Evolutionary conservation across 345 rosid genomes (phyloP), one percentile per base, ranked within the genome.

Genomic region (Hibiscus trionum): DNA sequence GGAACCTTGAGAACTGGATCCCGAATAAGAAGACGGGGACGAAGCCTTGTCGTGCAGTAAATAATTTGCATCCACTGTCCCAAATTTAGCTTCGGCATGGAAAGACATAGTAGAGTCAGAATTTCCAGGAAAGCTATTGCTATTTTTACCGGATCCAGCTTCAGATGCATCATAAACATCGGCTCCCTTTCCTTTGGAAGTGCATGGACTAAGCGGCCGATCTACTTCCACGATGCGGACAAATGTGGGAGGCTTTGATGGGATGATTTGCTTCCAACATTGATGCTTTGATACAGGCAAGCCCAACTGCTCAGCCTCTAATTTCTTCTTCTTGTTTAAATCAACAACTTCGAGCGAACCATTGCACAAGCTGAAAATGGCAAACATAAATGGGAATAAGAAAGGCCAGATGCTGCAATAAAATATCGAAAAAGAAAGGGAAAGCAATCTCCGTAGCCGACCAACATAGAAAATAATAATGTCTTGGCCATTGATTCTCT

Each of bases 291-390:
- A 69, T 15, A 60, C 11, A 57, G 91, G 91, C 79, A 78, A 84
- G 59, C 58, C 84, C 35, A 83, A 76, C 17, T 75, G 79, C 76
- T 78, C 87, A 24, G 77, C 75, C 73, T 74, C 80, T 50, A 84
- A 72, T 75, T 87, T 89, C 39, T 91, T 83, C 77, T 89, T 89
- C 86, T 83, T 87, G 72, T 53, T 81, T 35, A 76, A 69, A 69
- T 78, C 76, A 33, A 61, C 27, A 37, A 73, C 14, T 33, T 26
- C 39, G 19, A 24, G 64, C 46, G 77, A 79, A 65, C 84, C 14
- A 35, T 31, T 53, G 19, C 19, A 61, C 46, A 76, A 79, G 68
- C 84, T 78, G 77, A 55, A 70, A 55, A 29, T 15, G 4, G 24
- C 42, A 37, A 26, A 14, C 7, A 8, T 12, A 62, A 50, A 14